phyloP scores from a whole-genome alignment of 1,284 basidiomycete species.

The Ustilago crameri region DNA sequence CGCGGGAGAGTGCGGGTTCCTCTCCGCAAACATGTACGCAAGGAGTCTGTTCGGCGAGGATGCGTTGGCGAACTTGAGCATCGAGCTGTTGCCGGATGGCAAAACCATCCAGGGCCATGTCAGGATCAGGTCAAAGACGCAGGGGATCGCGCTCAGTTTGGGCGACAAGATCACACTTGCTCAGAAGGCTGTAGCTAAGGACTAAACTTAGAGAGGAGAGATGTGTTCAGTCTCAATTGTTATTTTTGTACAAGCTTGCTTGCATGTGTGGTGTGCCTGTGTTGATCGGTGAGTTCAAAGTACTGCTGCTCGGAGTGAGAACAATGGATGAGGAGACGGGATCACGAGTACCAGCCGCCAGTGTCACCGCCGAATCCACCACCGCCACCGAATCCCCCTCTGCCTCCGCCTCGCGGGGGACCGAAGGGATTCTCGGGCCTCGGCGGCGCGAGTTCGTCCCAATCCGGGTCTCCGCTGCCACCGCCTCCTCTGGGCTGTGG shows the following conservation, averaged over 20 bases:
- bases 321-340: neutral
- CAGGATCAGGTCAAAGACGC: constrained; percentile 65
- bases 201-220: no score
- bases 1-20: constrained; percentile 90
- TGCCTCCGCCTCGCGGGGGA: neutral
- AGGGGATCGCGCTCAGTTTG: constrained; percentile 84
- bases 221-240: neutral
- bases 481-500: constrained; percentile 37
- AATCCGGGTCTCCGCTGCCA: constrained; percentile 58
- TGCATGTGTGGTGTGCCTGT: no score
- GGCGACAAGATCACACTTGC: constrained; percentile 80
- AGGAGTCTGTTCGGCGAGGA: constrained; percentile 94
- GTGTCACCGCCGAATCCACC: constrained; percentile 9
- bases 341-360: constrained; percentile 17
- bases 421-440: constrained; percentile 26
- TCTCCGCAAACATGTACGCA: constrained; percentile 93
- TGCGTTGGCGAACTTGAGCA: constrained; percentile 92
- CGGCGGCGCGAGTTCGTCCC: constrained; percentile 61
- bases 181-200: constrained; percentile 32
- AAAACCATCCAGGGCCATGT: constrained; percentile 66
- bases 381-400: neutral
- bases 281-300: no score
- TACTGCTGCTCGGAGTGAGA: no score
- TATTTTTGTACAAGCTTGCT: no score
- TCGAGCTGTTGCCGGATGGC: constrained; percentile 83